Evolutionary conservation across 169 alveolate species (phyloP), one percentile per base, ranked within the genome.

Genomic region (Plasmodium inui): DNA sequence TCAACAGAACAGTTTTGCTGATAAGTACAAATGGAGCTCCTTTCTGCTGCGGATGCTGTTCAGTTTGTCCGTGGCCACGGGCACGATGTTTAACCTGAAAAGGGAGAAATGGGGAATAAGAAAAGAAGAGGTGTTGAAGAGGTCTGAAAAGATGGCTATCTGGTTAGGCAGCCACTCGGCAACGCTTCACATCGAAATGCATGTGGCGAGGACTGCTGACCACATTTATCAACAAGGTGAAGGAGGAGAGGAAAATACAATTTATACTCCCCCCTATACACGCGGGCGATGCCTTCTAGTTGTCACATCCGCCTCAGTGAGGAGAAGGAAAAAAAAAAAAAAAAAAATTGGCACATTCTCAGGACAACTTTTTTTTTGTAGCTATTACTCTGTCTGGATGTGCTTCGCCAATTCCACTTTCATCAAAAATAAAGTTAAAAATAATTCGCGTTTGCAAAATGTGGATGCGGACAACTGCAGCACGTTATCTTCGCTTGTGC

Each of bases 341-440:
- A 74, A 32, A 39, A 30, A 28, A 72, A 74, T 17, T 22, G 30
- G 22, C 37, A 74, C 79, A 28, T 14, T 14, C 22, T 2, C 39
- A 19, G n/a, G 3, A 46, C 28, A 83, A 22, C 19, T 44, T 34
- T 19, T 19, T 46, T 46, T 85, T 61, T 85, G 6, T 26, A 73
- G 53, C 32, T 46, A 73, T 85, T 85, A 73, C 85, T 46, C 83
- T 10, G 53, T 84, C 44, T 22, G 82, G n/a, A 70, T 44, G 14
- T 84, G 30, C 83, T 71, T 84, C 5, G 46, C 41, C 28, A 83
- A 32, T 3, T 34, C 76, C 46, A 71, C 28, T 1, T 72, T 46
- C 30, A 44, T 41, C 74, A 83, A 71, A 83, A 83, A 83, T 71
- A 83, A 83, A 26, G 44, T 22, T 39, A 83, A 71, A 44, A 53